Evolutionary conservation across 495 filamentous ascomycete genomes (phyloP).

Genomic region (Penicillium antarcticum): DNA sequence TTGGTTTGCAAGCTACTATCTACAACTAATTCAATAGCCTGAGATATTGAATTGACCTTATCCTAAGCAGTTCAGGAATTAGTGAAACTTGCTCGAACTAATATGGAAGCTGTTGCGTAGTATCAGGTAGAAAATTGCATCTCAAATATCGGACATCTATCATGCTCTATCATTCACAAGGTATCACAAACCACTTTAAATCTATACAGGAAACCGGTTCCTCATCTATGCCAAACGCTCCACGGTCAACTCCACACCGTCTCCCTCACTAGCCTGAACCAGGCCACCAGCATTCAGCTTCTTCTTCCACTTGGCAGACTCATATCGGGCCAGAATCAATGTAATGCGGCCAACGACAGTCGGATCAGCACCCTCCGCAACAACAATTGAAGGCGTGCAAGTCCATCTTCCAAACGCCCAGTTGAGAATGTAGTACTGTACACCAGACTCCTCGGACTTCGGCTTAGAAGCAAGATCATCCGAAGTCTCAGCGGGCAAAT

Average conservation of each 20-base stretch:
- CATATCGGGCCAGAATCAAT: constrained; percentile 77
- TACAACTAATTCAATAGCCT: constrained; percentile 32
- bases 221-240: constrained; percentile 35
- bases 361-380: constrained; percentile 35
- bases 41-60: background rate
- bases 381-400: constrained; percentile 60
- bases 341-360: constrained; percentile 68
- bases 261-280: constrained; percentile 42
- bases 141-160: background rate
- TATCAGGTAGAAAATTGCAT: no score
- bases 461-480: constrained; percentile 28
- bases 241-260: constrained; percentile 31
- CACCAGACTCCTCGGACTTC: constrained; percentile 1
- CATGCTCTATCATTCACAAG: constrained; percentile 3
- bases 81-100: no score
- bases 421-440: constrained; percentile 73
- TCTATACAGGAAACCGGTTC: constrained; percentile 17
- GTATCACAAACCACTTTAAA: constrained; percentile 3
- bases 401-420: constrained; percentile 98
- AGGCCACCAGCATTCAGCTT: constrained; percentile 62
- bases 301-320: constrained; percentile 88
- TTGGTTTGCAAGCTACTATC: constrained; percentile 40
- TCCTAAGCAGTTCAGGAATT: no score
- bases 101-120: no score
- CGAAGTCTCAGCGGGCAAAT: constrained; percentile 57